A percentile compares a stretch with the other conserved stretches of the same genome.
These are phyloP conservation scores for Lasiosphaeria miniovina DNA, from an alignment of 495 filamentous ascomycete genomes.

Conservation along the genomic window DNA sequence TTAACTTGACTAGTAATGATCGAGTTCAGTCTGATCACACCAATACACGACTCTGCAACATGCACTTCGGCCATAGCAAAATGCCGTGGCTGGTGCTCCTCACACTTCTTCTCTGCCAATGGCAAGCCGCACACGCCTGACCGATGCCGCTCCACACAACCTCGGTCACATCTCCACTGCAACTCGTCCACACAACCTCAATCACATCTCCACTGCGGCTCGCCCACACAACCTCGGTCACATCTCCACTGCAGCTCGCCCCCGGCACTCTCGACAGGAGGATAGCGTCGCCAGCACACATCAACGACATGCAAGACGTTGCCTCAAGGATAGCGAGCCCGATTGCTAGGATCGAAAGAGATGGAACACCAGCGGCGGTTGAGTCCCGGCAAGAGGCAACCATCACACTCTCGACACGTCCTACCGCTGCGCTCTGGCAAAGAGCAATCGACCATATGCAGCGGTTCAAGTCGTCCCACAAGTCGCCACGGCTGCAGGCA, in stretches of 20 bases:
- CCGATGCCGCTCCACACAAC: neutral
- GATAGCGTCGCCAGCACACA: neutral
- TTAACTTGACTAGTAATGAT: no score
- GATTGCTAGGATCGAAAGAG: neutral
- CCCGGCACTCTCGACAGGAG: neutral
- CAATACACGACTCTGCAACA: neutral
- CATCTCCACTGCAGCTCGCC: neutral
- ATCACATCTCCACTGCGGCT: neutral
- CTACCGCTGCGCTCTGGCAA: neutral
- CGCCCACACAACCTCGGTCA: neutral
- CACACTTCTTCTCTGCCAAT: neutral
- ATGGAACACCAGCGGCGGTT: neutral
- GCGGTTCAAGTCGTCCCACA: neutral
- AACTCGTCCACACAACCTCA: neutral
- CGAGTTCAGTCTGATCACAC: neutral
- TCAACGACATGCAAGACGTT: neutral
- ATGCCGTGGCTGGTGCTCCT: neutral
- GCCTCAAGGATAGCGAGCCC: neutral
- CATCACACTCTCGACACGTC: neutral
- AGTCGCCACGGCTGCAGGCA: neutral
- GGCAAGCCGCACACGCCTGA: neutral
- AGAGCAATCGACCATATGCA: neutral
- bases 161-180: neutral
- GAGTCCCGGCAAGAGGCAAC: no score
- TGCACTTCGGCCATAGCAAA: neutral